Evolutionary conservation across 306 rosid species (phyloP), one percentile per base, ranked within the genome.

Genomic region (Aeschynomene evenia): DNA sequence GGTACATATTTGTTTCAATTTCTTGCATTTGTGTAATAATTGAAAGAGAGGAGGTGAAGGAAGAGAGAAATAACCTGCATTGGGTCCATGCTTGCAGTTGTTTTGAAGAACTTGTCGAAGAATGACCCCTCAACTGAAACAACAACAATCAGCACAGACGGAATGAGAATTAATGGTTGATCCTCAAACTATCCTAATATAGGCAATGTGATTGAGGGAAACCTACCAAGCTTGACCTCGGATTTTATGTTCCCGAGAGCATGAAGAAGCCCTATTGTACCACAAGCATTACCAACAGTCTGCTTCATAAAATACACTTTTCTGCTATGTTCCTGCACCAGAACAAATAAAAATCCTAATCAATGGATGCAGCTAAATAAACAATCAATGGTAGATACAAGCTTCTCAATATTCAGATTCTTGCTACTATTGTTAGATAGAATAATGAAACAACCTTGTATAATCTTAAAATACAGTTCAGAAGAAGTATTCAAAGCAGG

Each of bases 271-370:
- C 98, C 98, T 80, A 92, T 66, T 26, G 98, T 92, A 81, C 98
- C 98, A 82, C 98, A 92, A 56, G 98, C 98, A 75, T 92, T 92
- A 16, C 91, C 93, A 74, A 92, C 96, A 14, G 98, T 92, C 86
- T 92, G 98, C 85, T 80, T 87, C 96, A 86, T 81, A 62, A 84
- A 92, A 76, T 89, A 92, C 76, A 92, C 89, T 58, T 29, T 72
- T 55, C 39, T 72, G 63, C 82, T 78, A 54, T 83, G 70, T 79
- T 89, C 93, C 96, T 92, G 79, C 72, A 71, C 53, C 77, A 69
- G 33, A 76, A 72, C 43, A 73, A 63, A 4, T 23, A 8, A 40
- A 39, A 66, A 15, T 28, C 51, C 20, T 16, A 75, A 57, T 51
- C 48, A 69, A 66, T n/a, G 12, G 48, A 45, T 33, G 29, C 14